Conservation (phyloP, 176 grass and related monocot genomes). For the Cymbopogon citratus region DNA sequence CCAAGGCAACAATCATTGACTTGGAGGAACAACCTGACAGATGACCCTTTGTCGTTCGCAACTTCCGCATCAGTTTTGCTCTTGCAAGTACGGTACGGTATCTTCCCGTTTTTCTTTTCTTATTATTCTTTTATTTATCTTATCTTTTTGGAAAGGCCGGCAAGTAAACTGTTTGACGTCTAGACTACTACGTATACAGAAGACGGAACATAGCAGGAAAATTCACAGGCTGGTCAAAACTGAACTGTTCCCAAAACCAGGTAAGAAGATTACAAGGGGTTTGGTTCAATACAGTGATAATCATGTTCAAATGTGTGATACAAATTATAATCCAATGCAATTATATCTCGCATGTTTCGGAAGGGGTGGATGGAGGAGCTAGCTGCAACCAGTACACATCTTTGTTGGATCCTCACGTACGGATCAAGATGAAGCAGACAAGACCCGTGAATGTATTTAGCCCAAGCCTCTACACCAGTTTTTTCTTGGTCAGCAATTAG, state of each 20-base stretch:
- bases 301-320: neutral
- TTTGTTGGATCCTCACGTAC: neutral
- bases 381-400: neutral
- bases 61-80: neutral
- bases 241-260: neutral
- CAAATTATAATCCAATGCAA: neutral
- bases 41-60: neutral
- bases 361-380: too few species aligned
- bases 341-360: neutral
- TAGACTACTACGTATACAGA: neutral
- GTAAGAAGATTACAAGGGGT: neutral
- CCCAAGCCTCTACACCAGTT: neutral
- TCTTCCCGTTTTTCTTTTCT: neutral
- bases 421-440: neutral
- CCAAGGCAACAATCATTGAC: neutral
- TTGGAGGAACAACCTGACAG: neutral
- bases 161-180: neutral
- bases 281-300: neutral
- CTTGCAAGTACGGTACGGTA: neutral
- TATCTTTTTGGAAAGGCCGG: neutral
- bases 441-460: constrained; percentile 17
- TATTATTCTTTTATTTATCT: neutral
- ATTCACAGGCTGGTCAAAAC: neutral
- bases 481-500: neutral
- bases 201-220: neutral